These are phyloP conservation scores for Apiotrichum siamense DNA, from an alignment of 1,284 basidiomycete genomes.

Conservation along the genomic window DNA sequence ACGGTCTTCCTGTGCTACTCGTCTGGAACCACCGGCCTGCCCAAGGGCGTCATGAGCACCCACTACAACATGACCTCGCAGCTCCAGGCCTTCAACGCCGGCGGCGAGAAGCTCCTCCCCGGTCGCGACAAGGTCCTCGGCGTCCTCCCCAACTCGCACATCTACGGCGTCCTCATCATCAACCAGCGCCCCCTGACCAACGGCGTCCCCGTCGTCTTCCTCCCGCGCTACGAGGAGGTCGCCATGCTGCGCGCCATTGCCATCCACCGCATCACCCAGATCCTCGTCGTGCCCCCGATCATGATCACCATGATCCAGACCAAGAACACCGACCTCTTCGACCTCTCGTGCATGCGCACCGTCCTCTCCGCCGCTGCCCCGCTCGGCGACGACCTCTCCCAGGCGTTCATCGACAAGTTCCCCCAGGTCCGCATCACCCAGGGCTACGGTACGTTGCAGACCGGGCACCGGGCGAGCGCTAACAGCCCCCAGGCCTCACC, in stretches of 20 bases:
- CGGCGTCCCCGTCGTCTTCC: slow-evolving; percentile 61
- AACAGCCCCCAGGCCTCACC: slow-evolving; percentile 31
- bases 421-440: slow-evolving; percentile 34
- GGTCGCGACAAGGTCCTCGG: slow-evolving; percentile 46
- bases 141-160: slow-evolving; percentile 17
- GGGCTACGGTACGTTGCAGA: slow-evolving; percentile 41
- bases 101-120: slow-evolving; percentile 1
- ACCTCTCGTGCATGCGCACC: slow-evolving; percentile 58
- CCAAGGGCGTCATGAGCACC: slow-evolving; percentile 53
- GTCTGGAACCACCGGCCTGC: slow-evolving; percentile 55
- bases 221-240: slow-evolving; percentile 57
- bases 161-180: slow-evolving; percentile 34
- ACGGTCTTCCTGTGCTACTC: slow-evolving; percentile 55
- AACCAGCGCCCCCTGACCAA: slow-evolving; percentile 58
- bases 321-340: slow-evolving; percentile 61
- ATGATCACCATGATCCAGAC: slow-evolving; percentile 54
- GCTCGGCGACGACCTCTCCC: slow-evolving; percentile 51
- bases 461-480: neutral
- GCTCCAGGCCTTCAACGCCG: slow-evolving; percentile 12
- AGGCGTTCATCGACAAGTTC: slow-evolving; percentile 24
- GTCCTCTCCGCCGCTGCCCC: slow-evolving; percentile 78
- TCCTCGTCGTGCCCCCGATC: slow-evolving; percentile 77
- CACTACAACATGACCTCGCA: slow-evolving; percentile 58
- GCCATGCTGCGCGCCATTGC: slow-evolving; percentile 65
- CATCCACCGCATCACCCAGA: slow-evolving; percentile 61